Evolutionary conservation across 306 rosid genomes (phyloP).

Genomic region (Prunus armeniaca): DNA sequence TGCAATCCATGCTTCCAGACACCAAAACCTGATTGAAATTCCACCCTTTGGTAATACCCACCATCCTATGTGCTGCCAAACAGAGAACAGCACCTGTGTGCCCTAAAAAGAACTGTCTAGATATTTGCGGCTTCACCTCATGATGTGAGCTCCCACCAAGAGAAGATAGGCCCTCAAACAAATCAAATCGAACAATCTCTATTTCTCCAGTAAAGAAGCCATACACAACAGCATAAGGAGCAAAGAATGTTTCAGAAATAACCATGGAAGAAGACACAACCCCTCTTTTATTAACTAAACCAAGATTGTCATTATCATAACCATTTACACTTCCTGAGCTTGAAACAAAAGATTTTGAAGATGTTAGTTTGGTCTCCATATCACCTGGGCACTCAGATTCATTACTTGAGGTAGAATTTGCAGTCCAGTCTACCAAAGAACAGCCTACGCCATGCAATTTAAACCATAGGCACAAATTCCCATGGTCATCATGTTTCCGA

Average conservation of each 20-base stretch:
- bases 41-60: constrained; percentile 41
- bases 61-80: constrained; percentile 85
- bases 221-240: constrained; percentile 60
- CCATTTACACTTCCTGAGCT: constrained; percentile 30
- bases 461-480: constrained; percentile 38
- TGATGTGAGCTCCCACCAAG: constrained; percentile 43
- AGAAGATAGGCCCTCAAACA: constrained; percentile 52
- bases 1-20: constrained; percentile 93
- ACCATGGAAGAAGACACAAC: constrained; percentile 43
- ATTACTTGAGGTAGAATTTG: constrained; percentile 30
- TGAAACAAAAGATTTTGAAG: constrained; percentile 21
- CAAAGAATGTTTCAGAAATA: constrained; percentile 33
- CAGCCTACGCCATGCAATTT: constrained; percentile 46
- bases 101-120: constrained; percentile 61
- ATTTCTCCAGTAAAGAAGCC: constrained; percentile 78
- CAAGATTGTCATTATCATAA: constrained; percentile 23
- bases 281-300: constrained; percentile 35
- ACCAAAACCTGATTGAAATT: constrained; percentile 59
- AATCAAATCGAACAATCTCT: constrained; percentile 67
- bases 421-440: constrained; percentile 54
- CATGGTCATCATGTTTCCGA: constrained; percentile 38
- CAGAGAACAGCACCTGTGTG: constrained; percentile 86
- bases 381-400: constrained; percentile 24
- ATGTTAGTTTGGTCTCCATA: constrained; percentile 31
- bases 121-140: constrained; percentile 39